Evolutionary conservation across 192 early-diverging fungal species (phyloP).

Genomic region (Linnemannia hyalina): DNA sequence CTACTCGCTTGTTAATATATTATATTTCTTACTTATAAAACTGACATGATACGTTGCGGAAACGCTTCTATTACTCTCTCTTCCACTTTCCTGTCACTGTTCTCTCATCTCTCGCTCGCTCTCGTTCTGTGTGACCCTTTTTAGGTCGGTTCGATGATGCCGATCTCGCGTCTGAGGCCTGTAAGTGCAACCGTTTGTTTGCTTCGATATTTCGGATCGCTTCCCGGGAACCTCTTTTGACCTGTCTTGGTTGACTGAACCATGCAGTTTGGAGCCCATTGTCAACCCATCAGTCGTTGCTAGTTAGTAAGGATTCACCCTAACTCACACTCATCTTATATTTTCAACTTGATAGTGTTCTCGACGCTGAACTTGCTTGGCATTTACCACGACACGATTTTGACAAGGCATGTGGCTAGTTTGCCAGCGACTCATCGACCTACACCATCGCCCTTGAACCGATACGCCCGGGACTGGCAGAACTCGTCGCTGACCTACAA

Average conservation of each 20-base stretch:
- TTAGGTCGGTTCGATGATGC: slow-evolving; percentile 92
- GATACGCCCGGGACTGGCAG: slow-evolving; percentile 79
- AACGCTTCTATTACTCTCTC: background rate
- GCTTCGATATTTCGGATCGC: background rate
- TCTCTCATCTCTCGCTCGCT: background rate
- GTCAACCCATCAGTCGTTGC: no score
- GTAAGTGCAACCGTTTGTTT: slow-evolving; percentile 52
- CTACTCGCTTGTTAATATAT: background rate
- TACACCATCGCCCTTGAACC: slow-evolving; percentile 69
- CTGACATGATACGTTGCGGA: background rate
- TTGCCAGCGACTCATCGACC: slow-evolving; percentile 56
- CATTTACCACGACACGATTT: slow-evolving; percentile 89
- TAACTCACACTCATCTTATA: no score
- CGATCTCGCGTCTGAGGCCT: slow-evolving; percentile 91
- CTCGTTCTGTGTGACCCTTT: background rate
- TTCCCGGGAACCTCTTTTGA: no score
- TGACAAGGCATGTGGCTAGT: slow-evolving; percentile 63
- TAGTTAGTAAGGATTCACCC: no score
- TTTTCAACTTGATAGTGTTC: slow-evolving; percentile 67
- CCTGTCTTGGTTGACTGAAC: no score
- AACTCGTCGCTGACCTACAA: slow-evolving; percentile 63
- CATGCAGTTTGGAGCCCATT: no score
- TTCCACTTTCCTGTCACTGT: background rate
- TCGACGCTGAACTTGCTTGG: slow-evolving; percentile 83
- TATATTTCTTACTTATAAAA: background rate